Evolutionary conservation across 371 early-diverging fungal genomes (phyloP), one percentile per base, ranked within the genome.

Genomic region (Dichotomocladium elegans): DNA sequence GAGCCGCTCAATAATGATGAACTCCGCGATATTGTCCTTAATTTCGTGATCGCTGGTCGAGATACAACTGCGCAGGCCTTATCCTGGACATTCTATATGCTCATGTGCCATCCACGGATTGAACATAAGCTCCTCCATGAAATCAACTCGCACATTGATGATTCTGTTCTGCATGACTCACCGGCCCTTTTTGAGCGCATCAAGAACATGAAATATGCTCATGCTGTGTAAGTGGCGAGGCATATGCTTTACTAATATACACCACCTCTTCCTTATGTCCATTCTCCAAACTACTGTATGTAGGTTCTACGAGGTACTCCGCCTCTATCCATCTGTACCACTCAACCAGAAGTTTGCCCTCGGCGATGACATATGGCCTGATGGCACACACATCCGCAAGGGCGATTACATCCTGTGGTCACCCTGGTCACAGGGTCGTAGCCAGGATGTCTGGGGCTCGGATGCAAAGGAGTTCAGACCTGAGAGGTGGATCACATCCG

Each of bases 1-100:
- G 65, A 72, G 26, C 47, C 56, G 2, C 58, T 81, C 8, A 69
- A 52, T 15, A 81, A 87, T 58, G 57, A 64, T 4, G 77, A 82
- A 29, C 29, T 63, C 19, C 60, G 79, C 15, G 91, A 91, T 57
- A 70, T 79, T 46, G 72, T 88, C 4, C 51, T 89, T 40, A 91
- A 88, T 64, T 83, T 88, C 47, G 74, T 87, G 27, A 80, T 89
- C 63, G 86, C 77, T 24, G 77, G 77, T 2, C 72, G 87, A 14
- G 88, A 88, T 55, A 87, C 88, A 0, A 88, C 90, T 1, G 87
- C 88, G 0, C 85, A 86, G 58, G 82, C 85, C 0, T 75, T 90
- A 6, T 78, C 79, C 3, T 91, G 91, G 91, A 72, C 81, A 25
- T 79, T 87, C 58, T 85, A 73, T 44, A 68, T 69, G 46, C 66